These are phyloP conservation scores for Platanus orientalis DNA, from an alignment of 164 flowering plant genomes.

Conservation along the genomic window DNA sequence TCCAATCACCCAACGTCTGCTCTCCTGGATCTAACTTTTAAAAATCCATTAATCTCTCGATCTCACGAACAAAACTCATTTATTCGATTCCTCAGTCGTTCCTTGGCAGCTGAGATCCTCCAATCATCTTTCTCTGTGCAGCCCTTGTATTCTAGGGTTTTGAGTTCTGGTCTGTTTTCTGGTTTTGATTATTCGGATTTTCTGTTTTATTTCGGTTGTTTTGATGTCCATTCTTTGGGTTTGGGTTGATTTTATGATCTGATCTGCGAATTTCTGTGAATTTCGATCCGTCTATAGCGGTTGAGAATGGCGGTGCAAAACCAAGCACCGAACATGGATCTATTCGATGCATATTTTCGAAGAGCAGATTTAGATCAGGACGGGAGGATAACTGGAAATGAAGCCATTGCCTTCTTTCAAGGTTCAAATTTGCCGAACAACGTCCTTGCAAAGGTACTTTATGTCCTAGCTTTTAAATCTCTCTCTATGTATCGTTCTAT, in stretches of 20 bases:
- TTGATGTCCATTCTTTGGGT: background rate
- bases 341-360: slow-evolving; percentile 76
- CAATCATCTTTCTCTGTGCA: background rate
- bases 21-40: background rate
- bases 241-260: slow-evolving; percentile 4
- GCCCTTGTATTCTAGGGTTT: background rate
- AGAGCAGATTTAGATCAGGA: slow-evolving; percentile 94
- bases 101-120: slow-evolving; percentile 7
- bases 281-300: slow-evolving; percentile 1
- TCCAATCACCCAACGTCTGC: background rate
- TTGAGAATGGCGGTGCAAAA: slow-evolving; percentile 38
- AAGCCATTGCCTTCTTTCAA: slow-evolving; percentile 84
- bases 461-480: background rate
- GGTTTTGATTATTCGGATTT: background rate
- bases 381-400: slow-evolving; percentile 89
- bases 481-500: background rate
- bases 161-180: slow-evolving; percentile 1
- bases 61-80: slow-evolving; percentile 7
- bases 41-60: slow-evolving; percentile 5
- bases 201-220: background rate
- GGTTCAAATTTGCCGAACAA: slow-evolving; percentile 76
- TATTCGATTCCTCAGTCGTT: slow-evolving; percentile 8
- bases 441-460: slow-evolving; percentile 83
- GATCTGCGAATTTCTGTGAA: slow-evolving; percentile 16
- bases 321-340: slow-evolving; percentile 47